These are phyloP conservation scores for Lentinula aciculospora DNA, from an alignment of 768 basidiomycete genomes.

Conservation along the genomic window DNA sequence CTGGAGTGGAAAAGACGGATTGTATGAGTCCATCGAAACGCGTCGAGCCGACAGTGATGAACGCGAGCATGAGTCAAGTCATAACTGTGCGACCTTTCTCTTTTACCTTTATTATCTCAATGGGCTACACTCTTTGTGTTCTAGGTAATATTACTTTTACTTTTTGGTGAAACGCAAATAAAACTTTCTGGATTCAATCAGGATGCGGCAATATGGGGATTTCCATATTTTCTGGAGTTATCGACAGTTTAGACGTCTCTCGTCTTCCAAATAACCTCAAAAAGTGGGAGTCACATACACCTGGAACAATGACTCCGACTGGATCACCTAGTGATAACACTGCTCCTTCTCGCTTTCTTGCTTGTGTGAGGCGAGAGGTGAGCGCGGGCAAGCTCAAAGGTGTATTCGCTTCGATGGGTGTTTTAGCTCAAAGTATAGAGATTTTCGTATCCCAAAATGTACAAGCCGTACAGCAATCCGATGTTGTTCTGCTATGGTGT, in stretches of 20 bases:
- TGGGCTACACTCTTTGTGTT: conserved; percentile 93
- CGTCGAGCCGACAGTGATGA: conserved; percentile 91
- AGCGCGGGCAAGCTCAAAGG: conserved; percentile 60
- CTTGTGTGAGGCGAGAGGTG: conserved; percentile 80
- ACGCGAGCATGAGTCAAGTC: conserved; percentile 34
- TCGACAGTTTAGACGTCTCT: conserved; percentile 66
- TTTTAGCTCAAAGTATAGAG: conserved; percentile 62
- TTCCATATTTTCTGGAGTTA: conserved; percentile 89
- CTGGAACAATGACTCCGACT: conserved; percentile 71
- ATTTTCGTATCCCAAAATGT: conserved; percentile 69
- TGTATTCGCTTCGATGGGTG: conserved; percentile 50
- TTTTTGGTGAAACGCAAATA: conserved; percentile 9
- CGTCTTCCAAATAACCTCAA: conserved; percentile 17
- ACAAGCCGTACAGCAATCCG: conserved; percentile 60
- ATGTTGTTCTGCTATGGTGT: conserved; percentile 88
- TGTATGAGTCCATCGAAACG: conserved; percentile 74
- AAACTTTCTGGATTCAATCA: conserved; percentile 19
- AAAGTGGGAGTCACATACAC: conserved; percentile 67
- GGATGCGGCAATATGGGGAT: conserved; percentile 99
- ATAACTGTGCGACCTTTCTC: neutral
- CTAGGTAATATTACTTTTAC: conserved; percentile 43
- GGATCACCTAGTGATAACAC: conserved; percentile 52
- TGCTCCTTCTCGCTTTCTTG: conserved; percentile 74
- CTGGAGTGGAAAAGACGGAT: conserved; percentile 47
- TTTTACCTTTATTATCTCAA: conserved; percentile 19